These are phyloP conservation scores for Rhododendron molle DNA, from an alignment of 148 eudicot species.

Conservation along the genomic window DNA sequence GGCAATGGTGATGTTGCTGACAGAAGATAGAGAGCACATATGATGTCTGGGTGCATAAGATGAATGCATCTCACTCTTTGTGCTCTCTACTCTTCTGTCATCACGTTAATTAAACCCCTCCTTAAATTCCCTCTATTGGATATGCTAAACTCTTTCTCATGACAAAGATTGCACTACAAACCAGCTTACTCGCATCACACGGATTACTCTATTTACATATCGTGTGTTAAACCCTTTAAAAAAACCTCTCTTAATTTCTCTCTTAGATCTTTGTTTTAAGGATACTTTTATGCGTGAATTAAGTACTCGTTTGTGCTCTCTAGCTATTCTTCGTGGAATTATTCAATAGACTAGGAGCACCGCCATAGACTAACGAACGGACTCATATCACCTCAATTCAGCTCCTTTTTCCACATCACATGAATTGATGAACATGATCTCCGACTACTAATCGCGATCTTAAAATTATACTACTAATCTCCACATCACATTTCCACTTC, in stretches of 20 bases:
- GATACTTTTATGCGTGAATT: not conserved
- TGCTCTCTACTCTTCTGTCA: constrained; percentile 19
- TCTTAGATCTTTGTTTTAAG: not conserved
- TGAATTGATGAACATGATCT: not conserved
- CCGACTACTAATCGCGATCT: not conserved
- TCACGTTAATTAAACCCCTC: constrained; percentile 6
- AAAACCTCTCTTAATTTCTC: not conserved
- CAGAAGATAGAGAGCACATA: constrained; percentile 19
- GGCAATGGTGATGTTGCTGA: constrained; percentile 14
- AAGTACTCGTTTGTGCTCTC: constrained; percentile 11
- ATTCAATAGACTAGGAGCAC: too few species aligned
- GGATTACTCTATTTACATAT: not conserved
- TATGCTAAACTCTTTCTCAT: not conserved
- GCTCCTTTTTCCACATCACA: not conserved
- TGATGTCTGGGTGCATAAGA: constrained; percentile 2
- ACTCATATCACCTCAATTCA: not conserved
- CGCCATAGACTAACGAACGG: too few species aligned
- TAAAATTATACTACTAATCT: too few species aligned
- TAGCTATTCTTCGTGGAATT: not conserved
- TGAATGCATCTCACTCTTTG: constrained; percentile 12
- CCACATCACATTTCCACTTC: too few species aligned
- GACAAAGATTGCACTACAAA: not conserved
- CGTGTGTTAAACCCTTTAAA: not conserved
- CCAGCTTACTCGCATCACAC: not conserved
- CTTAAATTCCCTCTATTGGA: not conserved